Base-by-base conservation (phyloP, 1,284 basidiomycete genomes). In the Pisolithus thermaeus region DNA sequence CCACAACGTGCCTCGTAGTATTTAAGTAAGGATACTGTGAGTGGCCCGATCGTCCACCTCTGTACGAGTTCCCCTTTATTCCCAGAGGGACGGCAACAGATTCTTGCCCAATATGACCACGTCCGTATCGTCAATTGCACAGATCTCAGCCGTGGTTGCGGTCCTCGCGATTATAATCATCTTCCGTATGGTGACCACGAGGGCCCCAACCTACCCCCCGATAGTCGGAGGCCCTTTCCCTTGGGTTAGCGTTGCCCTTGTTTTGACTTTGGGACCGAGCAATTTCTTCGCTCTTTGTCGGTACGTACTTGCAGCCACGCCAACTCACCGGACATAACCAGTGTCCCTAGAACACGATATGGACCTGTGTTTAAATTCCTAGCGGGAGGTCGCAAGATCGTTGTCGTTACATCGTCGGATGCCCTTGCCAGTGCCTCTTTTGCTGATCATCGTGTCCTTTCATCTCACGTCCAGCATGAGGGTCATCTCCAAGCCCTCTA, bases 221-320 rank as follows among this genome's bases (percentile, higher is more conserved):
- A 22, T 35, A 9, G 56, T 62, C 0, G 54, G 46, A 0, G 62
- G 49, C 49, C 18, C 55, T 0, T 40, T 63, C 1, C 54, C 28
- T 0, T 59, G 59, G 3, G 50, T 61, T 8, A 53, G 53, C 42
- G 61, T 56, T 4, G 61, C 55, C 4, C 3, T 66, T 7, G n/a
- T 51, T 3, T 61, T 56, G 44, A 51, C 35, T 0, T 27, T 59
- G 7, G 58, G 55, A 32, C 62, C 62, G 6, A 23, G 52, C 3
- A 49, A n/a, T 0, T 63, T 63, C 46, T 54, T 66, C 7, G 46
- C 46, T 1, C 22, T 30, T 38, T 66, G 61, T 55, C 62, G 54
- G 61, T 65, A 51, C 0, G 61, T 65, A 8, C 4, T 20, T 32
- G 27, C 1, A 0, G 2, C 1, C 9, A 14, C 4, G 37, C 14